These are phyloP conservation scores for Acer negundo DNA, from an alignment of 345 rosid species.

Conservation along the genomic window DNA sequence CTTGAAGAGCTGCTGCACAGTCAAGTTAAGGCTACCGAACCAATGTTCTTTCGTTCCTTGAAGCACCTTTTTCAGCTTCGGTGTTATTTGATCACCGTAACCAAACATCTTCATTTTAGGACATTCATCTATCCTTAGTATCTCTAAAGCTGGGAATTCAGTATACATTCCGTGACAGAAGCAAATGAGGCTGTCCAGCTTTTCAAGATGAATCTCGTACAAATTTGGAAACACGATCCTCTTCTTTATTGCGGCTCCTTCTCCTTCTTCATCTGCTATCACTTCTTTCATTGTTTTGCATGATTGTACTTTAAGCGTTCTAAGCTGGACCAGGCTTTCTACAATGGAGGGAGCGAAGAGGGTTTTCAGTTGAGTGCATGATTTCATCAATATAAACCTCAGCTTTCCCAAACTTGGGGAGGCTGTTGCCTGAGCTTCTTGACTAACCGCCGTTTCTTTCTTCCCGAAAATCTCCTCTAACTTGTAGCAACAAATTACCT, in stretches of 20 bases:
- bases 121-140: not conserved
- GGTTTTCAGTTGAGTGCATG: not conserved
- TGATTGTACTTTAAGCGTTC: not conserved
- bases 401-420: not conserved
- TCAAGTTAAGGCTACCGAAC: not conserved
- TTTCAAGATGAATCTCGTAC: not conserved
- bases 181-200: not conserved
- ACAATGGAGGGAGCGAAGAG: not conserved
- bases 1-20: not conserved
- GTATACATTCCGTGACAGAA: not conserved
- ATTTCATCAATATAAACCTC: not conserved
- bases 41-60: not conserved
- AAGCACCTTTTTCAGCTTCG: not conserved
- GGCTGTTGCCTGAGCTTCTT: not conserved
- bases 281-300: not conserved
- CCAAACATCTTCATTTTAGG: conserved; percentile 1
- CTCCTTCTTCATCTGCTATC: not conserved
- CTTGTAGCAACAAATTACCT: not conserved
- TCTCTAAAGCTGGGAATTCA: conserved; percentile 3
- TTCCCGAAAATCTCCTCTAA: not conserved
- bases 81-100: not conserved
- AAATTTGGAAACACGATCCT: conserved; percentile 7
- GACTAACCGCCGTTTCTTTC: not conserved
- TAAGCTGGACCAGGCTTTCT: not conserved
- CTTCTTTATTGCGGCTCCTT: not conserved